Evolutionary conservation across 1,139 yeast species (phyloP).

Genomic region (Magnusiomyces suaveolens): DNA sequence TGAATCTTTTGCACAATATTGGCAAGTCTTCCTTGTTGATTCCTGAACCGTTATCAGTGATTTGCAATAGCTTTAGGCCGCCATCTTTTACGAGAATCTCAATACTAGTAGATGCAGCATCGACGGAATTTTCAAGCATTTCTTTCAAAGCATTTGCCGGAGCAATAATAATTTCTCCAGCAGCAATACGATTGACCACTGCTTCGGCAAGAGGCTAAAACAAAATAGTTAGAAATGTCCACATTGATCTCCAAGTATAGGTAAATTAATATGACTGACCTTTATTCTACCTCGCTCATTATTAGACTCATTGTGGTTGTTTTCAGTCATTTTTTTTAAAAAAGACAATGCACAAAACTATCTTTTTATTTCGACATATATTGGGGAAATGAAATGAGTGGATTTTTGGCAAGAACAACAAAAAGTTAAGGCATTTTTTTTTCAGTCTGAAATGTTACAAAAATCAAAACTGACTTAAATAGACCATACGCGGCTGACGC

Average conservation of each 20-base stretch:
- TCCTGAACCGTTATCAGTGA: conserved; percentile 74
- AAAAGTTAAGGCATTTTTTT: too few species aligned
- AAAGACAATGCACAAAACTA: background rate
- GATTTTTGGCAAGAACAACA: too few species aligned
- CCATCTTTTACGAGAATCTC: conserved; percentile 55
- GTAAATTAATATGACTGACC: conserved; percentile 5
- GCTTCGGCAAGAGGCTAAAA: conserved; percentile 43
- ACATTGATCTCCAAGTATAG: too few species aligned
- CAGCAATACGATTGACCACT: conserved; percentile 88
- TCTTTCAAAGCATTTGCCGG: conserved; percentile 83
- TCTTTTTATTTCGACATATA: too few species aligned
- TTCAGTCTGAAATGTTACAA: too few species aligned
- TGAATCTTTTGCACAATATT: conserved; percentile 52
- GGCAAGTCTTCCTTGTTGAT: conserved; percentile 48
- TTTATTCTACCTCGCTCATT: conserved; percentile 9
- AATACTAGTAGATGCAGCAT: conserved; percentile 60
- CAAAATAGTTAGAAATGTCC: background rate
- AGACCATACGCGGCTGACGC: too few species aligned
- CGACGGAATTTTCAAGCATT: conserved; percentile 69
- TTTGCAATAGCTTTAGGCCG: conserved; percentile 51
- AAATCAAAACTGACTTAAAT: too few species aligned
- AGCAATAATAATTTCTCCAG: conserved; percentile 91
- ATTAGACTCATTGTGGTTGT: background rate
- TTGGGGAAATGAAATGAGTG: too few species aligned
- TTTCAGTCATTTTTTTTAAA: background rate